Evolutionary conservation across 2,329 filamentous ascomycete genomes (phyloP).

Genomic region (Diaporthe batatas): DNA sequence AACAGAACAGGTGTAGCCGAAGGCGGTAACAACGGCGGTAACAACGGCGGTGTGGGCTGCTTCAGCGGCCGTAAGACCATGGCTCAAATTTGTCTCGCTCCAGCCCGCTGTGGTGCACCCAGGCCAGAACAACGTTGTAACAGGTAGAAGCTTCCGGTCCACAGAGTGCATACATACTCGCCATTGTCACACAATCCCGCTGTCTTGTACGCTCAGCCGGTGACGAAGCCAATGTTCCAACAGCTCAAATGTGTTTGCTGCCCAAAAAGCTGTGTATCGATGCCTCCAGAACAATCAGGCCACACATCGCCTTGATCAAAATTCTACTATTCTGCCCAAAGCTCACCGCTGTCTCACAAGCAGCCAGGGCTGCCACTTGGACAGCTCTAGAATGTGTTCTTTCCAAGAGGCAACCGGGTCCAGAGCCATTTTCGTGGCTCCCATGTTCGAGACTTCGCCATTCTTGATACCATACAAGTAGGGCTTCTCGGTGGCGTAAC

Average conservation of each 20-base stretch:
- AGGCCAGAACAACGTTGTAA: slow-evolving; percentile 26
- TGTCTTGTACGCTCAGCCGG: slow-evolving; percentile 14
- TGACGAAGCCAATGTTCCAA: neutral
- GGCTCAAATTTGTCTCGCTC: slow-evolving; percentile 32
- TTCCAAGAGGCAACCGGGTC: slow-evolving; percentile 45
- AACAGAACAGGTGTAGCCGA: slow-evolving; percentile 26
- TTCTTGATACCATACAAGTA: slow-evolving; percentile 56
- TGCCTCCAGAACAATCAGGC: slow-evolving; percentile 22
- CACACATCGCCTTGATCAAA: neutral
- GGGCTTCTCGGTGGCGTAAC: slow-evolving; percentile 62
- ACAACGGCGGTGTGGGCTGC: slow-evolving; percentile 32
- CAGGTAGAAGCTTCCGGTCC: slow-evolving; percentile 34
- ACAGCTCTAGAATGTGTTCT: slow-evolving; percentile 44
- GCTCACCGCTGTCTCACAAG: slow-evolving; percentile 15
- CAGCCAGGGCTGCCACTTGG: slow-evolving; percentile 34
- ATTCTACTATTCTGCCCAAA: neutral
- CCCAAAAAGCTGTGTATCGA: slow-evolving; percentile 27
- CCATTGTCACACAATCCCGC: slow-evolving; percentile 20
- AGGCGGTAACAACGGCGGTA: slow-evolving; percentile 31
- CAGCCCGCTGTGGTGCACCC: slow-evolving; percentile 30
- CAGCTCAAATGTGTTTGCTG: slow-evolving; percentile 29
- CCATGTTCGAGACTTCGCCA: slow-evolving; percentile 19
- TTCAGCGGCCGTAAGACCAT: slow-evolving; percentile 34
- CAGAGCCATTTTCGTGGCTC: slow-evolving; percentile 16
- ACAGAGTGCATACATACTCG: slow-evolving; percentile 18